phyloP scores from a whole-genome alignment of 306 rosid species.

The Amphicarpaea edgeworthii region DNA sequence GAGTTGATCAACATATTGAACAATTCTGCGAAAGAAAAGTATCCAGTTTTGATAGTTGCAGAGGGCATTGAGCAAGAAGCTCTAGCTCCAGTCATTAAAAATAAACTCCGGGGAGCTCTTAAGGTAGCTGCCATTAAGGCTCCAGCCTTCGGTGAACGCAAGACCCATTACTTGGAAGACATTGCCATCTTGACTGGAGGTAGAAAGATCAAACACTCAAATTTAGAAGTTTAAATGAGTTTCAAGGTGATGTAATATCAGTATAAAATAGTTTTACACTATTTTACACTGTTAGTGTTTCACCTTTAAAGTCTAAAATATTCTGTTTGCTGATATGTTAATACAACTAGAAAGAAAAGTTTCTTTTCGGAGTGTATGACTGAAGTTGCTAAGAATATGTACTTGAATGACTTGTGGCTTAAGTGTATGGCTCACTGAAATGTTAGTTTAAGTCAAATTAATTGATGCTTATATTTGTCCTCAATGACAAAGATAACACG shows the following conservation, averaged over 20 bases:
- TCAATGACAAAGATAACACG: neutral
- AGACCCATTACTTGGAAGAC: constrained; percentile 86
- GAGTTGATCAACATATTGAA: constrained; percentile 84
- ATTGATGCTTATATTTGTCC: neutral
- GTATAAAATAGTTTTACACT: too few species aligned
- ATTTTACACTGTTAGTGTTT: too few species aligned
- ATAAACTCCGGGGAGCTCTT: constrained; percentile 81
- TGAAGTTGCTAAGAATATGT: constrained; percentile 11
- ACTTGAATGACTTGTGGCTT: neutral
- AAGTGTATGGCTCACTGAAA: constrained; percentile 14
- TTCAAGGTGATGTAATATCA: too few species aligned
- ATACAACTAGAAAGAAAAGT: neutral
- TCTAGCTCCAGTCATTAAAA: constrained; percentile 87
- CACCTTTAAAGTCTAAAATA: too few species aligned
- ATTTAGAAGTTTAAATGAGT: constrained; percentile 1
- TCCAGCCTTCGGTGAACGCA: constrained; percentile 94
- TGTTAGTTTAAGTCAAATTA: constrained; percentile 23
- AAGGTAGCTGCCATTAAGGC: constrained; percentile 92
- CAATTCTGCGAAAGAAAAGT: constrained; percentile 78
- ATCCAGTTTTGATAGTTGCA: constrained; percentile 82
- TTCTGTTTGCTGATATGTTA: too few species aligned
- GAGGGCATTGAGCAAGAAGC: constrained; percentile 89
- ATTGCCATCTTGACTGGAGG: constrained; percentile 98
- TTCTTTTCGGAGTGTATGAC: neutral
- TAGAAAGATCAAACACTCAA: constrained; percentile 50